Base-by-base conservation (phyloP, 2,329 filamentous ascomycete species). In the Chalaropsis ovoidea region DNA sequence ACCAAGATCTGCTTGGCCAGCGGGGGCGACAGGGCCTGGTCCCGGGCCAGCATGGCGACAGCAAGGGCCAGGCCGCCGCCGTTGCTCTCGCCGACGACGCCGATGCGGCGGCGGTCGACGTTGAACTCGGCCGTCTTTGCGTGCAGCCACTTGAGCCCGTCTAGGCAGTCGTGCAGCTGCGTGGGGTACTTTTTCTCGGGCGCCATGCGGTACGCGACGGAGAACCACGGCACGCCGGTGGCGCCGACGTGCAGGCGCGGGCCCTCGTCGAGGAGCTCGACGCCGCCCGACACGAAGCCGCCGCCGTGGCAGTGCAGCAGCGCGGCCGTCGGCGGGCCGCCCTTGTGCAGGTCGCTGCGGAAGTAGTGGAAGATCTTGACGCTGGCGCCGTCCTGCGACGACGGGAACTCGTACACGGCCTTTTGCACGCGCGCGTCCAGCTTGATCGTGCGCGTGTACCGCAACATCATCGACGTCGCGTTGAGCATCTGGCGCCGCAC, bases 291-390 rank as follows among this genome's bases (percentile, higher is more conserved):
- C 27, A 79, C 71, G 68, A 76, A 75, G 31, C 77, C 77, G 27
- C 78, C 77, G 41, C 76, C 77, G 67, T 79, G 77, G 42, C 74
- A 68, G 68, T 77, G 74, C n/a, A 75, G 62, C 13, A 77, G 70
- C 7, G 74, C 75, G 4, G 72, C 31, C 8, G 58, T 62, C 1
- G 60, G 64, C 8, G 64, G 45, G 42, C 49, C 60, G 35, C 45
- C 64, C 43, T 52, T 61, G 19, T 52, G 19, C 8, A 41, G 5
- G 22, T 56, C 47, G 39, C 31, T 45, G 60, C 58, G 58, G 31
- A 35, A 62, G 60, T 66, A 66, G 35, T 66, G 64, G 47, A 49
- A 54, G n/a, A 66, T 63, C 31, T 54, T 49, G 45, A 66, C n/a
- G 19, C 17, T 54, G 42, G 58, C 24, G 24, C 60, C 58, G 47